Percentiles rank a stretch among this genome's conserved stretches.
phyloP scores from a whole-genome alignment of 2,329 filamentous ascomycete genomes.

The Pseudogymnoascus sp. region DNA sequence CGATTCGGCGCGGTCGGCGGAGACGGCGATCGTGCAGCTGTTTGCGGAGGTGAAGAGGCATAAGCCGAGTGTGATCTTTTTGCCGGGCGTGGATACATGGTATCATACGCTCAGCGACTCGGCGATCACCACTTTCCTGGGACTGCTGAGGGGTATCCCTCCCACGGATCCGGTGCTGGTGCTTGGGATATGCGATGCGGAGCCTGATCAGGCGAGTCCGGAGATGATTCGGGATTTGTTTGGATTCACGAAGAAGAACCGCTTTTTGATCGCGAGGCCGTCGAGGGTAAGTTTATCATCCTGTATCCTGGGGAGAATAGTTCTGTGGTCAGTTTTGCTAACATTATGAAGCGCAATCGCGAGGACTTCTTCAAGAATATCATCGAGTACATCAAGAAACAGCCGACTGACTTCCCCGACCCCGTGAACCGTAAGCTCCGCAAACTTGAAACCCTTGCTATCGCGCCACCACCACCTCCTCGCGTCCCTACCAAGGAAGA shows the following conservation, averaged over 20 bases:
- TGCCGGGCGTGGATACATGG: conserved; percentile 87
- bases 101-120: conserved; percentile 54
- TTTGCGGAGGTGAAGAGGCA: conserved; percentile 91
- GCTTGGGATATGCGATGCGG: conserved; percentile 73
- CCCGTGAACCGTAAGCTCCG: conserved; percentile 80
- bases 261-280: conserved; percentile 63
- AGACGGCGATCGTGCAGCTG: conserved; percentile 82
- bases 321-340: conserved; percentile 17
- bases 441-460: conserved; percentile 66
- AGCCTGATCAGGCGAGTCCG: conserved; percentile 52
- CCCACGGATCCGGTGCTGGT: conserved; percentile 85
- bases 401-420: conserved; percentile 81
- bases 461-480: conserved; percentile 66
- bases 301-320: background rate
- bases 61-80: conserved; percentile 92
- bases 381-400: conserved; percentile 67
- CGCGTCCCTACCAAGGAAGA: conserved; percentile 68
- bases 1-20: conserved; percentile 62
- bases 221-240: conserved; percentile 72
- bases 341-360: conserved; percentile 48
- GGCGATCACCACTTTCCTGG: conserved; percentile 72
- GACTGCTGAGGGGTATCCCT: conserved; percentile 73
- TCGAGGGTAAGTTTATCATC: conserved; percentile 42
- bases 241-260: conserved; percentile 74
- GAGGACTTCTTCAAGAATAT: conserved; percentile 72